Percentiles rank a stretch among this genome's conserved stretches.
These are phyloP conservation scores for Kodamaea hsintzibuensis DNA, from an alignment of 805 yeast genomes.

Conservation along the genomic window DNA sequence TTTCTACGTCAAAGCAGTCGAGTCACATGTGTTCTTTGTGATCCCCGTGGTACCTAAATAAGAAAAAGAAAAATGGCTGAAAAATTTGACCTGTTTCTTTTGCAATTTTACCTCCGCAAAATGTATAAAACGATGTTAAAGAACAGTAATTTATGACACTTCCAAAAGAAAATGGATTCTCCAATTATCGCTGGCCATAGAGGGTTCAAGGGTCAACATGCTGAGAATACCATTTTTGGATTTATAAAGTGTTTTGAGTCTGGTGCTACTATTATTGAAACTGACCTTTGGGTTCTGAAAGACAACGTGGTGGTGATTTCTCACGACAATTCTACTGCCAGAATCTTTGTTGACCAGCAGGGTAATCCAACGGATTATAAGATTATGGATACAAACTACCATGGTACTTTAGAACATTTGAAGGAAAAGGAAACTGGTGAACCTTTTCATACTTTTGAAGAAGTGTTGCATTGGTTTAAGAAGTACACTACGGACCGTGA, in stretches of 20 bases:
- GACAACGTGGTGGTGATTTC: conserved; percentile 41
- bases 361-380: conserved; percentile 37
- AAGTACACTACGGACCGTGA: conserved; percentile 20
- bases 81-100: not conserved
- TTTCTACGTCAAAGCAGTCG: not conserved
- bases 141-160: not conserved
- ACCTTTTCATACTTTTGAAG: conserved; percentile 30
- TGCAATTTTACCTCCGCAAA: not conserved
- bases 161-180: conserved; percentile 3
- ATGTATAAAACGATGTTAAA: not conserved
- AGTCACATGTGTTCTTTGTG: not conserved
- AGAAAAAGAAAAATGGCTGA: not conserved
- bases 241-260: conserved; percentile 36
- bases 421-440: conserved; percentile 36
- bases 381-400: conserved; percentile 33
- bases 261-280: conserved; percentile 42
- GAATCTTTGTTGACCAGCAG: conserved; percentile 35
- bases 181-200: conserved; percentile 43
- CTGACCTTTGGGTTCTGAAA: conserved; percentile 42
- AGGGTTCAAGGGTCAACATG: conserved; percentile 41
- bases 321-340: conserved; percentile 40
- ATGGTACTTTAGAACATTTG: conserved; percentile 27
- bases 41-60: not conserved
- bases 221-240: conserved; percentile 42
- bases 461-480: conserved; percentile 35